A percentile compares a stretch with the other conserved stretches of the same genome.
Conservation (phyloP, 805 yeast genomes). For the Candida berthetii region DNA sequence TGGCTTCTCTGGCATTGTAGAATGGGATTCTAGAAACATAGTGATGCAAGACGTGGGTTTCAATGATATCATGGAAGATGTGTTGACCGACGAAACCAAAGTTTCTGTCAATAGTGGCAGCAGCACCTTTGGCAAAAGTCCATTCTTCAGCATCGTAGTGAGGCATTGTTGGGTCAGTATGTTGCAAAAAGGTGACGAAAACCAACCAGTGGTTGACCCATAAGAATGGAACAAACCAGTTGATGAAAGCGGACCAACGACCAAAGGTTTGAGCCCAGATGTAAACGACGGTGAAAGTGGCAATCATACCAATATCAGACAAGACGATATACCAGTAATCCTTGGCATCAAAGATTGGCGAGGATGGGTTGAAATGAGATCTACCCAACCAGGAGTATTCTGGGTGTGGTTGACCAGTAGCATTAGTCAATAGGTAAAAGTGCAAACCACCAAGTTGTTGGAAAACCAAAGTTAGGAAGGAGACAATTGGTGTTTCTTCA, state of each 20-base stretch:
- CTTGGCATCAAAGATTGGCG: conserved; percentile 47
- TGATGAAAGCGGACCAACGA: conserved; percentile 40
- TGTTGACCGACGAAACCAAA: conserved; percentile 53
- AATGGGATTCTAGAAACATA: conserved; percentile 50
- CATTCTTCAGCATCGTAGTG: conserved; percentile 51
- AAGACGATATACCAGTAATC: conserved; percentile 51
- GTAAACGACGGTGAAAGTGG: conserved; percentile 39
- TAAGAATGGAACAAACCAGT: conserved; percentile 54
- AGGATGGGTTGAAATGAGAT: conserved; percentile 48
- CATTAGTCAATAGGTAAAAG: conserved; percentile 42
- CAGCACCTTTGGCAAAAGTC: conserved; percentile 65
- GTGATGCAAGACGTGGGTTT: conserved; percentile 53
- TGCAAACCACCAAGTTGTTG: conserved; percentile 56
- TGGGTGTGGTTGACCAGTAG: conserved; percentile 47
- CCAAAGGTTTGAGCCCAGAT: conserved; percentile 45
- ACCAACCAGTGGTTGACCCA: conserved; percentile 65
- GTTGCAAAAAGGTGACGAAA: conserved; percentile 56
- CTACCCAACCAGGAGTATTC: conserved; percentile 35
- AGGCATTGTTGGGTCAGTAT: conserved; percentile 53
- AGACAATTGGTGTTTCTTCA: conserved; percentile 49
- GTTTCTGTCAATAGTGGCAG: conserved; percentile 58
- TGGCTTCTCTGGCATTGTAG: conserved; percentile 48
- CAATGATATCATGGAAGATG: conserved; percentile 52
- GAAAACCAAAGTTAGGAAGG: conserved; percentile 35
- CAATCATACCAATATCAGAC: conserved; percentile 49